Conservation (phyloP, 441 rosid species). For the Pelargonium myrrhifolium region DNA sequence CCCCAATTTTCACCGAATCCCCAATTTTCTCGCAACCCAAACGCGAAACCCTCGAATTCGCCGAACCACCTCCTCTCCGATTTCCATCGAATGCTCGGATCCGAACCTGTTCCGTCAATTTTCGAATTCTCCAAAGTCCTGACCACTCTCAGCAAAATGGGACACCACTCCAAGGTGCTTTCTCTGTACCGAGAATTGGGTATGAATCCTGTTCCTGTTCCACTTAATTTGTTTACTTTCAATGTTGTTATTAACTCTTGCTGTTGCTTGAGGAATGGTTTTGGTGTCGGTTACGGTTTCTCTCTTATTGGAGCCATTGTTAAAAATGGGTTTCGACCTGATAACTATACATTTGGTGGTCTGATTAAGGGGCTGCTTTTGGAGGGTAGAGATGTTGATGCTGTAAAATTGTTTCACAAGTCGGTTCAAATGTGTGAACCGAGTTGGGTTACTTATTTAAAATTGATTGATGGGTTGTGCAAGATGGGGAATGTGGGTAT, state of each 20-base stretch:
- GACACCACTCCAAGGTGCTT: too few relatives aligned
- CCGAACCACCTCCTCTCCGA: too few relatives aligned
- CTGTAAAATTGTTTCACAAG: not conserved
- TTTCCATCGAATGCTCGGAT: not conserved
- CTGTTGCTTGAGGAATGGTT: not conserved
- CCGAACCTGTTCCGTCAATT: not conserved
- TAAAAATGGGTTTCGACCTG: not conserved
- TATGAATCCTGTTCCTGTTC: not conserved
- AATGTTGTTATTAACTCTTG: not conserved
- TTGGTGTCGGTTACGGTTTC: not conserved
- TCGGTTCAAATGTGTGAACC: not conserved
- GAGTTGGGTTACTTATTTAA: not conserved
- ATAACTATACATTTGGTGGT: not conserved
- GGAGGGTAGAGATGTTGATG: not conserved
- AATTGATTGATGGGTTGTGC: not conserved
- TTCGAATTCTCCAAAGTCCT: too few relatives aligned
- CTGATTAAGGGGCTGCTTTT: not conserved
- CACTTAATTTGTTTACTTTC: not conserved
- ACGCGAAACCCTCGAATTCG: too few relatives aligned
- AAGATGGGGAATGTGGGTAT: not conserved
- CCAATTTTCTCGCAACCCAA: too few relatives aligned
- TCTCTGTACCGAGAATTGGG: too few relatives aligned
- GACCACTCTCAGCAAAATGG: too few relatives aligned
- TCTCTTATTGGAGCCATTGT: not conserved
- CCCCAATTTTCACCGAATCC: too few relatives aligned